These are phyloP conservation scores for Yamadazyma epiphylla DNA, from an alignment of 1,139 yeast species.

Conservation along the genomic window DNA sequence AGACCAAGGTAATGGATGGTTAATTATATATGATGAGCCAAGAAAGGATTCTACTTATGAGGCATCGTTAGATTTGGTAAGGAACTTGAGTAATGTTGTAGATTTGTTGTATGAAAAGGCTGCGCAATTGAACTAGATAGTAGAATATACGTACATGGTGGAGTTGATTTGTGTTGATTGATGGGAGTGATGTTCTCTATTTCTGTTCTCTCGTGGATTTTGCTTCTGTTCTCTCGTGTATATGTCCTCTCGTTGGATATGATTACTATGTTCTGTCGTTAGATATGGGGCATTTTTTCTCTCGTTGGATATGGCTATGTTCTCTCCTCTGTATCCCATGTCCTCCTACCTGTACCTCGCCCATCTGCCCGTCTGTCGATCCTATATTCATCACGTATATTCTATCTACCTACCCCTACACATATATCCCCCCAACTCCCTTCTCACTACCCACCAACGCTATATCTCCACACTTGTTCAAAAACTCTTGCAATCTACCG, in stretches of 20 bases:
- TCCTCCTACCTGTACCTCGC: too few species aligned
- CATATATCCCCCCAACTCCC: slow-evolving; percentile 35
- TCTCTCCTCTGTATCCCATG: too few species aligned
- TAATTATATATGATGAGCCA: slow-evolving; percentile 87
- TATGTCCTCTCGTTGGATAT: too few species aligned
- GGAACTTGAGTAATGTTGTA: slow-evolving; percentile 83
- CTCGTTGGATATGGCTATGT: too few species aligned
- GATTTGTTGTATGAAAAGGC: slow-evolving; percentile 94
- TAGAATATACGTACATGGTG: too few species aligned
- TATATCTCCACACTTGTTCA: slow-evolving; percentile 55
- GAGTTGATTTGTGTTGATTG: too few species aligned
- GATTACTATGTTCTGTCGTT: too few species aligned
- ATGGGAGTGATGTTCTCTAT: too few species aligned
- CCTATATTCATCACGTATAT: background rate
- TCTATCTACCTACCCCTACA: slow-evolving; percentile 8
- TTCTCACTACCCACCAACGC: slow-evolving; percentile 46
- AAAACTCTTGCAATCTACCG: slow-evolving; percentile 61
- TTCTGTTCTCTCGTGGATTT: too few species aligned
- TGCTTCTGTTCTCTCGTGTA: too few species aligned
- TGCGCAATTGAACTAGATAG: slow-evolving; percentile 59
- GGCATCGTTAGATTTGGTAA: slow-evolving; percentile 80
- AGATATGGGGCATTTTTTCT: too few species aligned
- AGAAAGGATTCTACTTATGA: slow-evolving; percentile 86
- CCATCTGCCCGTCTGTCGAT: too few species aligned
- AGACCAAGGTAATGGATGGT: slow-evolving; percentile 98